Percentiles rank a stretch among this genome's conserved stretches.
phyloP scores from a whole-genome alignment of 169 alveolate species.

The Miamiensis avidus region DNA sequence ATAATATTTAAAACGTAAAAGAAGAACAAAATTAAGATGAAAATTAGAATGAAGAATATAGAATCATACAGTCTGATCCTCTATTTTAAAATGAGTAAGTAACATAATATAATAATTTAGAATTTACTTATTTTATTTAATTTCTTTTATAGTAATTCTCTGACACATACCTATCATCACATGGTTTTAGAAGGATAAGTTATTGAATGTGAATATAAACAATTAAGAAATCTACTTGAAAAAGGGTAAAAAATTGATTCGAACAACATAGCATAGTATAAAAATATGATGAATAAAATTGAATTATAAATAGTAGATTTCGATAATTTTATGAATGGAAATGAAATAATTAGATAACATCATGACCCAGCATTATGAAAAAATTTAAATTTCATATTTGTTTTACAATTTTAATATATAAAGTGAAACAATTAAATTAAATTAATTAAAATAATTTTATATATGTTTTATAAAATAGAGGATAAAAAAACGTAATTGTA shows the following conservation, averaged over 20 bases:
- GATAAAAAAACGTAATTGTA: neutral
- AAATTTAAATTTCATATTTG: neutral
- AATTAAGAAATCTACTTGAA: neutral
- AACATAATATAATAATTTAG: too few relatives aligned
- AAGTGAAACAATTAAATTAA: neutral
- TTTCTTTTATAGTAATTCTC: neutral
- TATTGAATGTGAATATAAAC: slow-evolving; percentile 17
- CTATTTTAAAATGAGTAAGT: too few relatives aligned
- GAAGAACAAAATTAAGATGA: too few relatives aligned
- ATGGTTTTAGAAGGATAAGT: slow-evolving; percentile 1
- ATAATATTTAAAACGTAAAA: too few relatives aligned
- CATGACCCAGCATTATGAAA: neutral
- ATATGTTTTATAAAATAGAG: too few relatives aligned
- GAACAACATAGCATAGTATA: neutral
- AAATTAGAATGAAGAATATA: neutral
- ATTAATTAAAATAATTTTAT: too few relatives aligned
- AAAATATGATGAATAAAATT: neutral
- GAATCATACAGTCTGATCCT: too few relatives aligned
- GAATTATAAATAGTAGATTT: slow-evolving; percentile 15
- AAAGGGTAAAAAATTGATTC: neutral
- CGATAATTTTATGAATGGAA: slow-evolving; percentile 14
- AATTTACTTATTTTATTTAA: too few relatives aligned
- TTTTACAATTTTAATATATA: neutral
- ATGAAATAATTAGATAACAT: neutral
- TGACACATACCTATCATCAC: neutral